These are phyloP conservation scores for Nematocida ironsii DNA, from an alignment of 371 early-diverging fungal genomes.

Conservation along the genomic window DNA sequence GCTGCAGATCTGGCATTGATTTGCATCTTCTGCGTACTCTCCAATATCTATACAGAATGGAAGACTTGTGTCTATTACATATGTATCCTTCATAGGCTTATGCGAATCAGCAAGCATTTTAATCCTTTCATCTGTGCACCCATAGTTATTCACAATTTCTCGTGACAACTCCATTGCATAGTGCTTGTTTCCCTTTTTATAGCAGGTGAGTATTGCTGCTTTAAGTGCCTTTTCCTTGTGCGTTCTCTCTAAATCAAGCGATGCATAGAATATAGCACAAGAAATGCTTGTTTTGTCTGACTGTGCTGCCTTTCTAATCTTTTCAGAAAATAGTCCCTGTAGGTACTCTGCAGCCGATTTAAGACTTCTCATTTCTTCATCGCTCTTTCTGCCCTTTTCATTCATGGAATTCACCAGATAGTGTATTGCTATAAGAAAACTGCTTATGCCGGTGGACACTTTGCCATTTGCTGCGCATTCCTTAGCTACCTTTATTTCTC, in stretches of 20 bases:
- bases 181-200: conserved; percentile 63
- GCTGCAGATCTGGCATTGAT: conserved; percentile 43
- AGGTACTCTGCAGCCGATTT: conserved; percentile 56
- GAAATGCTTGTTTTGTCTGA: conserved; percentile 49
- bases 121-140: conserved; percentile 27
- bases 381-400: background rate
- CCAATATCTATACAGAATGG: conserved; percentile 56
- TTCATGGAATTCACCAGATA: background rate
- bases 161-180: conserved; percentile 60
- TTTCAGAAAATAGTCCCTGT: conserved; percentile 58
- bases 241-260: conserved; percentile 42
- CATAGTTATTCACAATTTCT: conserved; percentile 16
- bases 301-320: conserved; percentile 51
- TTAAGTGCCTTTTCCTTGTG: conserved; percentile 53
- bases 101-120: conserved; percentile 16
- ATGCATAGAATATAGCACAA: conserved; percentile 60
- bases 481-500: conserved; percentile 8
- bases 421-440: conserved; percentile 23
- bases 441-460: background rate
- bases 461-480: conserved; percentile 15
- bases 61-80: conserved; percentile 34
- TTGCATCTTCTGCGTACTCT: conserved; percentile 24
- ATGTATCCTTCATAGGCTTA: conserved; percentile 20
- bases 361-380: conserved; percentile 6
- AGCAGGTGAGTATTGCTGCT: conserved; percentile 44